phyloP scores from a whole-genome alignment of 495 filamentous ascomycete species.

The Daldinia caldariorum region DNA sequence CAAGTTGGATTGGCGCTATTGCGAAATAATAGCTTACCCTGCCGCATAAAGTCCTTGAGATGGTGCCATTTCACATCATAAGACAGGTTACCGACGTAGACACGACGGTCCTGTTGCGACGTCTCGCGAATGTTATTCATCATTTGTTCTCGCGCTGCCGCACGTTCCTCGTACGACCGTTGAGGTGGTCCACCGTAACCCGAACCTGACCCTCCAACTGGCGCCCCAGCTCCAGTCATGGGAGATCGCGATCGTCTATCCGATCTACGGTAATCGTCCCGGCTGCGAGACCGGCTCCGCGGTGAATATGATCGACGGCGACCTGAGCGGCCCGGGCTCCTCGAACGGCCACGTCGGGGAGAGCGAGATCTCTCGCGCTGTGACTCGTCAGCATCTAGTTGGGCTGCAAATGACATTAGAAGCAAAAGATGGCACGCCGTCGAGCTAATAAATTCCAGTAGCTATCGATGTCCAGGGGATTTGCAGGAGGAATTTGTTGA shows the following conservation, averaged over 20 bases:
- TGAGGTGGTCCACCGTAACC: conserved; percentile 70
- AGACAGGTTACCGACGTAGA: conserved; percentile 98
- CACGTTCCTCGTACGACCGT: conserved; percentile 84
- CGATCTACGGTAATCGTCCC: conserved; percentile 78
- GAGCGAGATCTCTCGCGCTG: conserved; percentile 97
- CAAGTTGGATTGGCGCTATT: neutral
- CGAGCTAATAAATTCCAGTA: conserved; percentile 10
- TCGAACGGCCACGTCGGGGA: conserved; percentile 79
- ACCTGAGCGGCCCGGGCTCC: conserved; percentile 59
- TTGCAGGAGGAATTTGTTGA: conserved; percentile 5
- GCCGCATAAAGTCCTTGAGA: conserved; percentile 99
- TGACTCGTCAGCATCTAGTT: conserved; percentile 55
- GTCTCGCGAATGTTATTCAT: conserved; percentile 92
- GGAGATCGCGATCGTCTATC: conserved; percentile 83
- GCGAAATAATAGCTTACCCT: conserved; percentile 73
- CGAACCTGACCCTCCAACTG: conserved; percentile 68
- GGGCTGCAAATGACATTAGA: conserved; percentile 45
- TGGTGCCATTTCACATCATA: conserved; percentile 99
- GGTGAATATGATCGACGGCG: conserved; percentile 93
- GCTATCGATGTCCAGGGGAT: neutral
- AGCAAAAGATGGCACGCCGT: conserved; percentile 19
- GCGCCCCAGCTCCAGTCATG: conserved; percentile 77
- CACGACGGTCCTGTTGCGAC: conserved; percentile 97
- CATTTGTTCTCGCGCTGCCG: conserved; percentile 89
- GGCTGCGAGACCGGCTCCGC: conserved; percentile 90